phyloP scores from a whole-genome alignment of 2,329 filamentous ascomycete genomes.

The Ophiostoma triangulosporum region DNA sequence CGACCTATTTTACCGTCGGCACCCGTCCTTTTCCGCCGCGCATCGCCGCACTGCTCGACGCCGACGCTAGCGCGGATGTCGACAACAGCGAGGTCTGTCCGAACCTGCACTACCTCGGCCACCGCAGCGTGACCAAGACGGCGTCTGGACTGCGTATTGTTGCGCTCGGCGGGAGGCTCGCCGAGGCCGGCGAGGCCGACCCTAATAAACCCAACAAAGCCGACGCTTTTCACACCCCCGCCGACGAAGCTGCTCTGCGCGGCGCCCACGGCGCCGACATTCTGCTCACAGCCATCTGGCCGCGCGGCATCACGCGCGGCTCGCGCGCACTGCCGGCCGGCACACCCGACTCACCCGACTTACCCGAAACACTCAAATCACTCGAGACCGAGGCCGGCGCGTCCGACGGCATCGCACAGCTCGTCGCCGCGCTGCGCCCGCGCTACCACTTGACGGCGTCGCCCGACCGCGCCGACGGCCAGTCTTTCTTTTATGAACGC shows the following conservation, averaged over 20 bases:
- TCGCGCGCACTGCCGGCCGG: constrained; percentile 51
- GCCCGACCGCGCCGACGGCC: constrained; percentile 21
- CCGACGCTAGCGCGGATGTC: constrained; percentile 18
- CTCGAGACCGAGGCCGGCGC: background rate
- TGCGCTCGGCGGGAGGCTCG: constrained; percentile 63
- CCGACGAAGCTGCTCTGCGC: constrained; percentile 61
- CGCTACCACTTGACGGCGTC: constrained; percentile 67
- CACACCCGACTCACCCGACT: too few species aligned
- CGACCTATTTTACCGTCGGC: constrained; percentile 84
- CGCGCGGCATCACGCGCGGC: constrained; percentile 53
- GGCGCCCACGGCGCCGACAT: constrained; percentile 75
- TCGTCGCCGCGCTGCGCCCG: constrained; percentile 71
- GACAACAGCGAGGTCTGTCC: constrained; percentile 50
- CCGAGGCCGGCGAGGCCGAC: constrained; percentile 29
- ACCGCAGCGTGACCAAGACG: constrained; percentile 76
- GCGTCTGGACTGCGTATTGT: constrained; percentile 80
- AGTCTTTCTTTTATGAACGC: constrained; percentile 63
- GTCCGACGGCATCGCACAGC: constrained; percentile 57
- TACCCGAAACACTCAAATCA: too few species aligned
- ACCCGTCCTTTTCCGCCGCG: constrained; percentile 54
- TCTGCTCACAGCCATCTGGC: constrained; percentile 78
- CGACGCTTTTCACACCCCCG: constrained; percentile 52
- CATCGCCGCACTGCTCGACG: constrained; percentile 61
- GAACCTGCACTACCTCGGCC: constrained; percentile 85
- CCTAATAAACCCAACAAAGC: constrained; percentile 22